phyloP scores from a whole-genome alignment of 345 rosid species.

The Eucalyptus shirleyi region DNA sequence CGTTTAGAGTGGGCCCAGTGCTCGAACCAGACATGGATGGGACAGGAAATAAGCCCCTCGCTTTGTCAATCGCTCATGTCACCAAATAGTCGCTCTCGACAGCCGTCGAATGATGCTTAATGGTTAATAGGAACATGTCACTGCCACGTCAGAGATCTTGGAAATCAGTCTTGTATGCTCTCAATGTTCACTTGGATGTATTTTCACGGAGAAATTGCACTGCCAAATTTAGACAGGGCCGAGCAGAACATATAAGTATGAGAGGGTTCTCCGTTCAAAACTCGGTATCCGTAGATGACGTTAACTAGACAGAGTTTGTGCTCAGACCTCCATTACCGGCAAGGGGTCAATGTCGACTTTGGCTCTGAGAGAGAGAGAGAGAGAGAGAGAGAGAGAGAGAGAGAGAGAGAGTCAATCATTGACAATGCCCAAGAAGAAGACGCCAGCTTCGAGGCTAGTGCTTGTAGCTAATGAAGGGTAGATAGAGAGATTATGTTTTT shows the following conservation, averaged over 20 bases:
- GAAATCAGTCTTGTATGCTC: not conserved
- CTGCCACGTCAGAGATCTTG: not conserved
- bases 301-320: not conserved
- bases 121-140: not conserved
- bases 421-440: not conserved
- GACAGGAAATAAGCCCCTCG: not conserved
- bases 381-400: too few relatives aligned
- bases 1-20: not conserved
- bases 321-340: not conserved
- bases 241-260: not conserved
- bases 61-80: not conserved
- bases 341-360: not conserved
- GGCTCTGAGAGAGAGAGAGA: not conserved
- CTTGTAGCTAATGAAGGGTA: not conserved
- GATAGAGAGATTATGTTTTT: not conserved
- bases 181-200: not conserved
- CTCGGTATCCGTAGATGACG: not conserved
- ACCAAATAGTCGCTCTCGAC: not conserved
- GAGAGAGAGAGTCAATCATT: not conserved
- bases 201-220: not conserved
- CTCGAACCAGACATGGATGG: not conserved
- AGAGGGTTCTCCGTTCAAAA: not conserved
- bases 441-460: not conserved
- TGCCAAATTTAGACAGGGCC: not conserved
- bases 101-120: not conserved